Percentiles rank a stretch among this genome's conserved stretches.
Evolutionary conservation across 2,329 filamentous ascomycete genomes (phyloP).

Genomic region (Parasarocladium wereldwijsianum): DNA sequence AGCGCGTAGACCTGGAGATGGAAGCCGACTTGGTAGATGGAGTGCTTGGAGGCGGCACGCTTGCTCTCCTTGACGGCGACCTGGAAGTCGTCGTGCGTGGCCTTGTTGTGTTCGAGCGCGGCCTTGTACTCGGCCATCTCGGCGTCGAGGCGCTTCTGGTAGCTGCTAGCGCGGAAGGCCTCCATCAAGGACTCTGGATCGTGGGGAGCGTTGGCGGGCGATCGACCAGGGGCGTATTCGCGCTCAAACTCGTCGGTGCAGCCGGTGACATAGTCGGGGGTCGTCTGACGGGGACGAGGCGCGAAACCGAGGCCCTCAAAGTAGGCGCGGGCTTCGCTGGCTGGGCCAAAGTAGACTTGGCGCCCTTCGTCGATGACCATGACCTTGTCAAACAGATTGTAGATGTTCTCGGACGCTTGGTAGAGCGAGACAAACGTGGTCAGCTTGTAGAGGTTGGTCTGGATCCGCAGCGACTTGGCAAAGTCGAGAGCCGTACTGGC

Average conservation of each 20-base stretch:
- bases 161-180: conserved; percentile 54
- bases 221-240: conserved; percentile 55
- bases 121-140: conserved; percentile 59
- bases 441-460: conserved; percentile 73
- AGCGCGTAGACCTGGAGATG: conserved; percentile 70
- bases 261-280: conserved; percentile 67
- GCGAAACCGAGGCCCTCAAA: conserved; percentile 67
- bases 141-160: conserved; percentile 37
- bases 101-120: conserved; percentile 47
- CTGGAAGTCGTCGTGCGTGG: conserved; percentile 62
- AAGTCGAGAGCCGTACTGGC: conserved; percentile 54
- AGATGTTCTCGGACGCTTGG: conserved; percentile 73
- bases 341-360: conserved; percentile 63
- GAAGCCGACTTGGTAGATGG: conserved; percentile 74
- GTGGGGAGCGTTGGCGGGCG: conserved; percentile 51
- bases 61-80: conserved; percentile 65
- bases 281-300: conserved; percentile 62
- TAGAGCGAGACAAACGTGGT: conserved; percentile 79
- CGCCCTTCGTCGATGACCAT: conserved; percentile 64
- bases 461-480: conserved; percentile 55
- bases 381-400: conserved; percentile 69
- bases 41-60: conserved; percentile 57
- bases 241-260: conserved; percentile 77
- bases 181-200: conserved; percentile 50
- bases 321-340: conserved; percentile 52